Evolutionary conservation across 345 rosid genomes (phyloP).

Genomic region (Eucalyptus virginea): DNA sequence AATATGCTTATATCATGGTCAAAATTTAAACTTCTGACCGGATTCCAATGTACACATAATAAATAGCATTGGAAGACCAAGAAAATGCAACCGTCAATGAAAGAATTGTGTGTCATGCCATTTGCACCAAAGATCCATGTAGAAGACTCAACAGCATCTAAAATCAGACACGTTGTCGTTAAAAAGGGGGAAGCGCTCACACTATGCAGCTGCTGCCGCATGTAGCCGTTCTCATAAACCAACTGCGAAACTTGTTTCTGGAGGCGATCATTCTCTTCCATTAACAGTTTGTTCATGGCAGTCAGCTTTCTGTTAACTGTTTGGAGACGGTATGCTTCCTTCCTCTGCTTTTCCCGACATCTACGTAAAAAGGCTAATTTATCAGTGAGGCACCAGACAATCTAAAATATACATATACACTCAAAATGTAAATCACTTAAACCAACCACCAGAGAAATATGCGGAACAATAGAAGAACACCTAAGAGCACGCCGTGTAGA

Average conservation of each 20-base stretch:
- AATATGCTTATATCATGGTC: neutral
- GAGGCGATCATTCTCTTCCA: constrained; percentile 97
- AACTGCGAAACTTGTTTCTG: constrained; percentile 97
- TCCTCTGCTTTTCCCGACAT: constrained; percentile 97
- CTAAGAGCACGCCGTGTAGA: neutral
- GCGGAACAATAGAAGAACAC: neutral
- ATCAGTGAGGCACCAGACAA: neutral
- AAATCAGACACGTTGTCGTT: neutral
- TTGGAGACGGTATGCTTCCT: constrained; percentile 88
- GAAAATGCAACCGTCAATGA: neutral
- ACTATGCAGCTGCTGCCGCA: constrained; percentile 64
- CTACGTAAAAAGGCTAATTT: constrained; percentile 5
- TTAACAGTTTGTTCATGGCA: constrained; percentile 92
- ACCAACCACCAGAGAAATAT: neutral
- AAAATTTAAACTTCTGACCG: neutral
- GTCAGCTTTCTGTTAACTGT: constrained; percentile 78
- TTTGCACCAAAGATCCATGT: neutral
- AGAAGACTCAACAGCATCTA: neutral
- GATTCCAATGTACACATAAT: neutral
- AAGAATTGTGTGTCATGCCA: neutral
- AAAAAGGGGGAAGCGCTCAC: constrained; percentile 15
- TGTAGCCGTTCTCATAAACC: constrained; percentile 88
- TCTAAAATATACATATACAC: neutral
- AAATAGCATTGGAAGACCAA: neutral
- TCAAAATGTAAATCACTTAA: neutral